phyloP scores from a whole-genome alignment of 768 basidiomycete species.

The Auricularia heimuer region DNA sequence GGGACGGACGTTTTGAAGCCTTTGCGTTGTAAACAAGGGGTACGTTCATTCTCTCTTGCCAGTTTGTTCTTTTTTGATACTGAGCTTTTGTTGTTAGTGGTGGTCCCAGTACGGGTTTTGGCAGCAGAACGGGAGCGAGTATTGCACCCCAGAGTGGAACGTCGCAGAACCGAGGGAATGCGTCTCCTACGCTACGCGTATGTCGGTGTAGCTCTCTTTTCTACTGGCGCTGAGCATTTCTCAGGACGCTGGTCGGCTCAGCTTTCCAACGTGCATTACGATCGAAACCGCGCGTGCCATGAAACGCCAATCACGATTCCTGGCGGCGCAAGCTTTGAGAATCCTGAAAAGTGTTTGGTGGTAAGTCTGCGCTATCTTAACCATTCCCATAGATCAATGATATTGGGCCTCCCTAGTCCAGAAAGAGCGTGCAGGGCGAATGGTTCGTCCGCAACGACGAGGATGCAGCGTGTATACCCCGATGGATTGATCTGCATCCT shows the following conservation, averaged over 20 bases:
- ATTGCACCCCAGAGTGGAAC: too few relatives aligned
- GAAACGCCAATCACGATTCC: neutral
- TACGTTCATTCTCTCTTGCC: too few relatives aligned
- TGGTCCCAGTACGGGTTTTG: too few relatives aligned
- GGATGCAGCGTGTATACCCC: neutral
- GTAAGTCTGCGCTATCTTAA: neutral
- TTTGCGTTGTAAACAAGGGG: neutral
- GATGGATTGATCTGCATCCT: neutral
- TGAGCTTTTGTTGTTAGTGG: too few relatives aligned
- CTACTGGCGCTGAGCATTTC: neutral
- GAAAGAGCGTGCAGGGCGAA: neutral
- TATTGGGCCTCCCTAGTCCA: neutral
- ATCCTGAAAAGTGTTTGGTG: neutral
- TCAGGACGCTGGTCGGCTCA: neutral
- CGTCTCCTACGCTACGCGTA: too few relatives aligned
- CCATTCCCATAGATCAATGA: neutral
- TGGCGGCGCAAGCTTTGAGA: neutral
- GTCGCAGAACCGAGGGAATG: too few relatives aligned
- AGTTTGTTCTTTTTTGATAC: too few relatives aligned
- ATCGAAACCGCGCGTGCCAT: neutral
- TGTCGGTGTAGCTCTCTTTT: too few relatives aligned
- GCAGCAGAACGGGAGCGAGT: too few relatives aligned
- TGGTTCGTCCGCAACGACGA: neutral
- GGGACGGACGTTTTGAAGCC: neutral
- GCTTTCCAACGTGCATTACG: neutral